Evolutionary conservation across 2,329 filamentous ascomycete genomes (phyloP).

Genomic region (Pyricularia pennisetigena): DNA sequence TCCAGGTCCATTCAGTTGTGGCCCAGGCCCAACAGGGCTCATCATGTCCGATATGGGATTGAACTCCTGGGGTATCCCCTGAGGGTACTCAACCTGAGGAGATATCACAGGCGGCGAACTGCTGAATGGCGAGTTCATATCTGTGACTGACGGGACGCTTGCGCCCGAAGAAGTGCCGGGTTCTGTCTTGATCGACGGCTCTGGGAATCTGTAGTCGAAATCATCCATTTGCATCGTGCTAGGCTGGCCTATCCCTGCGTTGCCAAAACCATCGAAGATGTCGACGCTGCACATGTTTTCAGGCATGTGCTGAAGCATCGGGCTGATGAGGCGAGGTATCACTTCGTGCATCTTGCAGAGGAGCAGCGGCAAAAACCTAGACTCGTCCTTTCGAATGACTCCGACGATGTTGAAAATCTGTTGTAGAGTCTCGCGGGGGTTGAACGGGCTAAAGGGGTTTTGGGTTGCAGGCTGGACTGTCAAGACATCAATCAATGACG

Average conservation of each 20-base stretch:
- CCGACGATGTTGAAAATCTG: constrained; percentile 59
- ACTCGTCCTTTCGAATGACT: constrained; percentile 62
- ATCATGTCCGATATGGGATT: constrained; percentile 44
- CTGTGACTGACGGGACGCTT: constrained; percentile 21
- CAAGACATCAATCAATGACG: constrained; percentile 64
- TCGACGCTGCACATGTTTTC: constrained; percentile 45
- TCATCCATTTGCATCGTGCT: constrained; percentile 33
- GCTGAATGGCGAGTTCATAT: constrained; percentile 40
- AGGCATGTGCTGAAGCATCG: constrained; percentile 48
- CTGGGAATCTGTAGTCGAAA: constrained; percentile 33
- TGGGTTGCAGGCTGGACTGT: constrained; percentile 50
- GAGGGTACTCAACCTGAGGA: constrained; percentile 38
- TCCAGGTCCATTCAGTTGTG: constrained; percentile 12
- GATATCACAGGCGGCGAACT: constrained; percentile 45
- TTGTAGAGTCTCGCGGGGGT: constrained; percentile 65
- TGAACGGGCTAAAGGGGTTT: constrained; percentile 48
- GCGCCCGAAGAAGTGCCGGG: constrained; percentile 22
- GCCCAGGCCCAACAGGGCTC: constrained; percentile 31
- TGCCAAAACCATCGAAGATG: constrained; percentile 58
- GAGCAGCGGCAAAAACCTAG: constrained; percentile 68
- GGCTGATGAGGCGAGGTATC: constrained; percentile 51
- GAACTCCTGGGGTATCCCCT: constrained; percentile 31
- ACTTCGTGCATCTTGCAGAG: constrained; percentile 67
- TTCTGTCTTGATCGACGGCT: constrained; percentile 28
- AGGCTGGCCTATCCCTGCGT: constrained; percentile 47